These are phyloP conservation scores for Drechslerella stenobrocha DNA, from an alignment of 2,329 filamentous ascomycete genomes.

Conservation along the genomic window DNA sequence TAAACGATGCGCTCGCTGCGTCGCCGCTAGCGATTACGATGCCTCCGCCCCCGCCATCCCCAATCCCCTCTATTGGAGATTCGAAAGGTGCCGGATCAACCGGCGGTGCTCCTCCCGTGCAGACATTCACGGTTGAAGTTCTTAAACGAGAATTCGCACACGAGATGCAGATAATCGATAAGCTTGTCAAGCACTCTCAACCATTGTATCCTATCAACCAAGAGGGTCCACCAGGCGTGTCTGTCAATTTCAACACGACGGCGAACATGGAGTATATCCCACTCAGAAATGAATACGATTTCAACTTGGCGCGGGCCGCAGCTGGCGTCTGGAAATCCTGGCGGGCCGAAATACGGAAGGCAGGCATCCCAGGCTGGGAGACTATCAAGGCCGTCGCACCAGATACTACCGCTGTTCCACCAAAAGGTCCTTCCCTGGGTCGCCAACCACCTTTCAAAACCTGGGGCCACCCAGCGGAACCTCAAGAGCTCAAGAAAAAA, in stretches of 20 bases:
- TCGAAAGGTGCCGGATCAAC: not conserved
- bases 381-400: slow-evolving; percentile 18
- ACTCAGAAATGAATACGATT: slow-evolving; percentile 13
- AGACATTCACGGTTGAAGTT: slow-evolving; percentile 23
- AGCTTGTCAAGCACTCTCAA: slow-evolving; percentile 19
- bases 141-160: slow-evolving; percentile 22
- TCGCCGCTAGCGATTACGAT: slow-evolving; percentile 28
- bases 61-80: slow-evolving; percentile 9
- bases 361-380: slow-evolving; percentile 25
- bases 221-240: slow-evolving; percentile 34
- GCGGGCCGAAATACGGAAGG: slow-evolving; percentile 37
- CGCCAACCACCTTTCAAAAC: slow-evolving; percentile 5
- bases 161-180: slow-evolving; percentile 32
- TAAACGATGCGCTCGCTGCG: slow-evolving; percentile 17
- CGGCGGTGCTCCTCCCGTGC: not conserved
- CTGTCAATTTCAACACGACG: slow-evolving; percentile 6
- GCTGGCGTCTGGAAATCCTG: slow-evolving; percentile 30
- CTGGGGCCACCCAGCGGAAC: slow-evolving; percentile 16
- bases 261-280: not conserved
- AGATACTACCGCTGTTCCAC: too few species aligned
- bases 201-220: slow-evolving; percentile 13
- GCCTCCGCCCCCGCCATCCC: slow-evolving; percentile 14
- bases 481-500: not conserved
- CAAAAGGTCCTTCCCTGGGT: too few species aligned
- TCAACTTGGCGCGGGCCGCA: slow-evolving; percentile 11